Percentiles rank a stretch among this genome's conserved stretches.
Conservation (phyloP, 371 early-diverging fungal genomes). For the Mucor irregularis region DNA sequence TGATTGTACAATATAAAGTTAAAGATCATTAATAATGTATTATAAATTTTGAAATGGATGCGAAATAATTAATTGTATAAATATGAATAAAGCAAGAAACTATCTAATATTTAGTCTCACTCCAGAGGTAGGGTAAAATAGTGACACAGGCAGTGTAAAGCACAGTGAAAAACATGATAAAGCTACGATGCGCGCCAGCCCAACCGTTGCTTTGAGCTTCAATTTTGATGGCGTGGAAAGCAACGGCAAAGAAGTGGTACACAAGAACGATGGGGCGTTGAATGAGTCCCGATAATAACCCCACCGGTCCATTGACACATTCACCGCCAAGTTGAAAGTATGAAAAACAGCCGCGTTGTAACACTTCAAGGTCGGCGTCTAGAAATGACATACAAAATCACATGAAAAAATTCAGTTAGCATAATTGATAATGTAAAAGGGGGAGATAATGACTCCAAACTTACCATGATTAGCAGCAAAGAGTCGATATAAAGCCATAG, state of each 20-base stretch:
- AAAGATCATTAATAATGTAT: neutral
- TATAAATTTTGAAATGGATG: too few species aligned
- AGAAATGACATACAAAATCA: neutral
- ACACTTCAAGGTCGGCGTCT: constrained; percentile 47
- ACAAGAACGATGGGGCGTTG: constrained; percentile 69
- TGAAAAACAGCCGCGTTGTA: constrained; percentile 82
- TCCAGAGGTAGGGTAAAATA: constrained; percentile 52
- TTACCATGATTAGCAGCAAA: constrained; percentile 65
- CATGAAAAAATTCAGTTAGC: too few species aligned
- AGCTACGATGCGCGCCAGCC: constrained; percentile 36
- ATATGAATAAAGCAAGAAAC: neutral
- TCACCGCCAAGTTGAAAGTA: constrained; percentile 85
- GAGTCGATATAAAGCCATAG: constrained; percentile 85
- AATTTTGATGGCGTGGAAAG: constrained; percentile 61
- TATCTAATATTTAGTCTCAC: constrained; percentile 25
- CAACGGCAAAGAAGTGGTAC: constrained; percentile 86
- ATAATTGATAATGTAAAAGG: too few species aligned
- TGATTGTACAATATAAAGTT: too few species aligned
- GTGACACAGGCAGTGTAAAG: constrained; percentile 57
- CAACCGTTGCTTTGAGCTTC: constrained; percentile 41
- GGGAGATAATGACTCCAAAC: too few species aligned
- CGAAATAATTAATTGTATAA: too few species aligned
- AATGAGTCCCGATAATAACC: constrained; percentile 73
- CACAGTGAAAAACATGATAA: constrained; percentile 48
- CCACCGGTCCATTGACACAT: constrained; percentile 78